phyloP scores from a whole-genome alignment of 78 protist genomes.

The Tieghemostelium lacteum region DNA sequence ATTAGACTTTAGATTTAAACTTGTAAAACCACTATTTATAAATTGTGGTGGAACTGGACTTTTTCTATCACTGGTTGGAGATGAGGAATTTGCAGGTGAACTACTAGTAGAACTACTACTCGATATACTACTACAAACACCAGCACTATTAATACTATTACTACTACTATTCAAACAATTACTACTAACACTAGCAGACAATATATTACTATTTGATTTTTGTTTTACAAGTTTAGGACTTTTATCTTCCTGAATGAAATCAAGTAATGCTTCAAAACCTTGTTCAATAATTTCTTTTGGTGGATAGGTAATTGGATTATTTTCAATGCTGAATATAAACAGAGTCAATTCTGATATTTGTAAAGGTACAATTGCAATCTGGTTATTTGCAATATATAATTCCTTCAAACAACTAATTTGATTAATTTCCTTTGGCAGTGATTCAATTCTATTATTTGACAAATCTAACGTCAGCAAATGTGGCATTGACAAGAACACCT shows the following conservation, averaged over 20 bases:
- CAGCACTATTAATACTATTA: constrained; percentile 9
- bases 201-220: neutral
- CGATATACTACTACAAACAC: neutral
- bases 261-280: constrained; percentile 56
- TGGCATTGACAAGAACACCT: neutral
- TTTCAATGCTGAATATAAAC: constrained; percentile 16
- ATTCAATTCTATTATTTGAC: constrained; percentile 44
- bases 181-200: neutral
- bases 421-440: constrained; percentile 39
- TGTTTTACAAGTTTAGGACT: neutral
- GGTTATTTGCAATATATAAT: constrained; percentile 26
- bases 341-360: constrained; percentile 52
- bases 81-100: neutral
- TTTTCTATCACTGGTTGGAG: too few relatives aligned
- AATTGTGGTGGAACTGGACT: too few relatives aligned
- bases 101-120: neutral
- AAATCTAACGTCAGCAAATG: constrained; percentile 20
- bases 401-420: constrained; percentile 28
- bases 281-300: constrained; percentile 44
- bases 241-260: constrained; percentile 19
- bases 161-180: neutral
- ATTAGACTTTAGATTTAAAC: too few relatives aligned
- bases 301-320: constrained; percentile 38
- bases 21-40: too few relatives aligned
- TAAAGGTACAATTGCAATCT: constrained; percentile 25